Evolutionary conservation across 2,329 filamentous ascomycete genomes (phyloP).

Genomic region (Fusarium sarcochroum): DNA sequence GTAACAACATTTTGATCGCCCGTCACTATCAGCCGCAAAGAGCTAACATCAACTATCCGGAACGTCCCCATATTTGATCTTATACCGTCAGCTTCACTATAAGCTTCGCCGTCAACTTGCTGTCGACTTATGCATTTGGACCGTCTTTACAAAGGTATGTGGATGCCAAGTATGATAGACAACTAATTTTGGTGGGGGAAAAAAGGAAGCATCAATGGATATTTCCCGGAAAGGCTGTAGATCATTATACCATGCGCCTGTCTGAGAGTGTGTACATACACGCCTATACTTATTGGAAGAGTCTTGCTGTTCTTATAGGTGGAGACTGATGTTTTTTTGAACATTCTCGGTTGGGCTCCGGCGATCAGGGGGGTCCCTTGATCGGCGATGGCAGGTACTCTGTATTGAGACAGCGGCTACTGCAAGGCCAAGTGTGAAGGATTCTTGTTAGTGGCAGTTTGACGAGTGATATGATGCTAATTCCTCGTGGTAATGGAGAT

Average conservation of each 20-base stretch:
- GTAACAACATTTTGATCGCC: constrained; percentile 30
- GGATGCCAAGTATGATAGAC: constrained; percentile 5
- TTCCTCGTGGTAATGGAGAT: constrained; percentile 10
- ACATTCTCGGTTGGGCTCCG: constrained; percentile 35
- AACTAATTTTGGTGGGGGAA: constrained; percentile 1
- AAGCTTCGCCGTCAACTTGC: constrained; percentile 1
- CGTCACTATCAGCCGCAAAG: constrained; percentile 36
- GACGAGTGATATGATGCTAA: constrained; percentile 7
- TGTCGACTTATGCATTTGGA: too few relatives aligned
- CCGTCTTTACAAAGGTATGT: background rate
- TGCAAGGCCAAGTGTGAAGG: constrained; percentile 27
- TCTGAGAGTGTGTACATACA: constrained; percentile 3
- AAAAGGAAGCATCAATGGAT: constrained; percentile 11
- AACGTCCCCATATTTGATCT: constrained; percentile 1
- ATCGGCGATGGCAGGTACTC: constrained; percentile 35
- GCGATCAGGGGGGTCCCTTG: constrained; percentile 34
- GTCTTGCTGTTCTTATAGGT: constrained; percentile 18
- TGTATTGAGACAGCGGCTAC: constrained; percentile 33
- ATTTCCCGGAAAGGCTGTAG: constrained; percentile 17
- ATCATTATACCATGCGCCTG: constrained; percentile 25
- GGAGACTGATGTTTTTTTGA: constrained; percentile 22
- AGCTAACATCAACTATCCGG: constrained; percentile 2
- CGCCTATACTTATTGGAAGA: constrained; percentile 1
- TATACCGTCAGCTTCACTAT: constrained; percentile 5
- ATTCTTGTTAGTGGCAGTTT: constrained; percentile 12